Conservation (phyloP, 2,329 filamentous ascomycete species). For the Endothia cerciana region DNA sequence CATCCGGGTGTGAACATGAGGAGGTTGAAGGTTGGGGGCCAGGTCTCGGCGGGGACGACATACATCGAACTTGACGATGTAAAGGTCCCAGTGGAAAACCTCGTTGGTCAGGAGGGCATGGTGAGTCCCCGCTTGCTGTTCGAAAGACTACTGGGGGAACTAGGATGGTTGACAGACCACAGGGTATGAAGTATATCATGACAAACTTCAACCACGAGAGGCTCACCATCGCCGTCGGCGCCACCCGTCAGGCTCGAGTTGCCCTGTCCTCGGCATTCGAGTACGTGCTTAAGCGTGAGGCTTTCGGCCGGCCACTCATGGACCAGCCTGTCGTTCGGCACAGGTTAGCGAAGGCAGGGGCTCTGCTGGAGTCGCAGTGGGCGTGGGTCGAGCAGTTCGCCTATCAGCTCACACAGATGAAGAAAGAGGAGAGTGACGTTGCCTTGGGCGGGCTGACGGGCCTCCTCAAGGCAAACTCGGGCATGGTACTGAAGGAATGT, state of each 20-base stretch:
- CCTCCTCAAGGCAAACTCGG: constrained; percentile 72
- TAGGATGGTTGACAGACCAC: neutral
- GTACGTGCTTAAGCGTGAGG: constrained; percentile 44
- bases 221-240: constrained; percentile 66
- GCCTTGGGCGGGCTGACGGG: constrained; percentile 74
- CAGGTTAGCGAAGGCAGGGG: constrained; percentile 71
- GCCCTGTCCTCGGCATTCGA: constrained; percentile 43
- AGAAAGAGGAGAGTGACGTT: constrained; percentile 60
- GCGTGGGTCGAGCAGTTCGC: constrained; percentile 75
- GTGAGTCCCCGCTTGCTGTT: constrained; percentile 17
- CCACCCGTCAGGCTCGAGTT: constrained; percentile 60
- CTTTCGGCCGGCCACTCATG: constrained; percentile 58
- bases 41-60: constrained; percentile 69
- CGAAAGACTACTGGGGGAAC: too few species aligned
- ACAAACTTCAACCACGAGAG: constrained; percentile 82
- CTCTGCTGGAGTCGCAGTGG: constrained; percentile 69
- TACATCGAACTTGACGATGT: constrained; percentile 80
- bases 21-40: constrained; percentile 67
- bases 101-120: constrained; percentile 68
- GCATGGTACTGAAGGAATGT: constrained; percentile 73
- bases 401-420: constrained; percentile 69
- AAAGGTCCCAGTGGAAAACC: constrained; percentile 69
- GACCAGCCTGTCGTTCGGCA: constrained; percentile 77
- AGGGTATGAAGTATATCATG: constrained; percentile 77
- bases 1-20: constrained; percentile 70